A percentile compares a stretch with the other conserved stretches of the same genome.
phyloP scores from a whole-genome alignment of 2,329 filamentous ascomycete species.

The Polytolypa hystricis region DNA sequence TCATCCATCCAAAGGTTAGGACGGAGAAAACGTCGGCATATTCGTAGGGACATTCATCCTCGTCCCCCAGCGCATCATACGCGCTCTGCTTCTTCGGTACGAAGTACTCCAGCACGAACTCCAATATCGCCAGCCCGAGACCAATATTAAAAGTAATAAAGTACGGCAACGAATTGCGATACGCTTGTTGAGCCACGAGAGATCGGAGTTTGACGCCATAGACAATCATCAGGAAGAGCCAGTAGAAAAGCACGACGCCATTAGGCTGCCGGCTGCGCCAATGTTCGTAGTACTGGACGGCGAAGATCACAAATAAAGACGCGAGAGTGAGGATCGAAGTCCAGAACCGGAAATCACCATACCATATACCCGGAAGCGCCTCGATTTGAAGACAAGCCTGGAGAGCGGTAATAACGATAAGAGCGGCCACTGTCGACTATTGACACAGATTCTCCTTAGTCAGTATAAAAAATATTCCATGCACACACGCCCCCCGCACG shows the following conservation, averaged over 20 bases:
- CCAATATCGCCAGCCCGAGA: constrained; percentile 55
- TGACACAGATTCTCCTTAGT: background rate
- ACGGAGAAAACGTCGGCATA: constrained; percentile 90
- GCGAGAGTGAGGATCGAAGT: constrained; percentile 60
- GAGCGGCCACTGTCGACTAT: constrained; percentile 52
- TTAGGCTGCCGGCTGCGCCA: constrained; percentile 73
- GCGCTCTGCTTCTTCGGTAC: constrained; percentile 66
- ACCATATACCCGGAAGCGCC: constrained; percentile 59
- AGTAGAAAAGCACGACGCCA: constrained; percentile 82
- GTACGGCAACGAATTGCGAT: constrained; percentile 55
- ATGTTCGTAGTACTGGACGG: constrained; percentile 79
- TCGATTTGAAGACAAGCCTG: constrained; percentile 69
- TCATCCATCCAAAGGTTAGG: constrained; percentile 97
- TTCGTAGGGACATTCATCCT: constrained; percentile 62
- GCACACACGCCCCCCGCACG: background rate
- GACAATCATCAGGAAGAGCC: constrained; percentile 72
- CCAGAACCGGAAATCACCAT: constrained; percentile 75
- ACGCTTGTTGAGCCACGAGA: constrained; percentile 65
- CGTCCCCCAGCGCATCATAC: constrained; percentile 55
- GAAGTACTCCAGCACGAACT: constrained; percentile 75
- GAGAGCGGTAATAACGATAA: constrained; percentile 56
- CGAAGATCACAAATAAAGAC: constrained; percentile 63
- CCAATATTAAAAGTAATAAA: constrained; percentile 67
- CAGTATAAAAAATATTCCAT: constrained; percentile 1
- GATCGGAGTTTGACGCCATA: constrained; percentile 77